Percentiles rank a stretch among this genome's conserved stretches.
Conservation (phyloP, 176 grass and related monocot genomes). For the Oryza australiensis region DNA sequence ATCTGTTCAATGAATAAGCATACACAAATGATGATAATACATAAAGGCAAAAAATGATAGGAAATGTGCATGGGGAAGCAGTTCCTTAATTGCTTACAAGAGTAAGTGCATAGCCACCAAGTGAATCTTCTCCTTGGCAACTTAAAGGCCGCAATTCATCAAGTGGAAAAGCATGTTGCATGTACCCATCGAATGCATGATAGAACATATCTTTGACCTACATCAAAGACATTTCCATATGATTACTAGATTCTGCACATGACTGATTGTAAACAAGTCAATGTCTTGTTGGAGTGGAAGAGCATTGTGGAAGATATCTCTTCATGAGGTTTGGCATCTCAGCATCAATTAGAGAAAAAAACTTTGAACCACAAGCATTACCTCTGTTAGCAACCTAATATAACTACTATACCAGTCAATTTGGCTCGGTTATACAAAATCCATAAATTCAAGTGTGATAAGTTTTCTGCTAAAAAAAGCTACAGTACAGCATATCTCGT, state of each 20-base stretch:
- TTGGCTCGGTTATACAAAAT: not conserved
- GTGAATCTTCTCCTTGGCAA: conserved; percentile 92
- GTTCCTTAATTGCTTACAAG: conserved; percentile 71
- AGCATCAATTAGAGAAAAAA: not conserved
- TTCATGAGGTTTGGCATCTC: not conserved
- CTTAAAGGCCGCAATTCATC: conserved; percentile 92
- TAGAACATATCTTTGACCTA: conserved; percentile 98
- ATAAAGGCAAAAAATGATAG: conserved; percentile 17
- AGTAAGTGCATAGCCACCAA: conserved; percentile 95
- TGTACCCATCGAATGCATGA: conserved; percentile 98
- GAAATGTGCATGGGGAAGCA: not conserved
- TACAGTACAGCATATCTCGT: not conserved
- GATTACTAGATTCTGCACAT: not conserved
- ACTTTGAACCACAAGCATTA: conserved; percentile 1
- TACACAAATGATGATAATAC: conserved; percentile 22
- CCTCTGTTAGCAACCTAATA: not conserved
- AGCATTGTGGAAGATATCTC: not conserved
- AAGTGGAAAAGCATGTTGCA: conserved; percentile 92
- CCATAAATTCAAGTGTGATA: not conserved
- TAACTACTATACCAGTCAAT: not conserved
- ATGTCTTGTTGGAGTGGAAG: conserved; percentile 22
- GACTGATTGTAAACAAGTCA: not conserved
- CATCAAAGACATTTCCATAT: conserved; percentile 30
- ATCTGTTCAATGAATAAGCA: conserved; percentile 57
- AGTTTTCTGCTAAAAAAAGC: not conserved